Conservation (phyloP, 495 filamentous ascomycete species). For the Neurospora sp. region DNA sequence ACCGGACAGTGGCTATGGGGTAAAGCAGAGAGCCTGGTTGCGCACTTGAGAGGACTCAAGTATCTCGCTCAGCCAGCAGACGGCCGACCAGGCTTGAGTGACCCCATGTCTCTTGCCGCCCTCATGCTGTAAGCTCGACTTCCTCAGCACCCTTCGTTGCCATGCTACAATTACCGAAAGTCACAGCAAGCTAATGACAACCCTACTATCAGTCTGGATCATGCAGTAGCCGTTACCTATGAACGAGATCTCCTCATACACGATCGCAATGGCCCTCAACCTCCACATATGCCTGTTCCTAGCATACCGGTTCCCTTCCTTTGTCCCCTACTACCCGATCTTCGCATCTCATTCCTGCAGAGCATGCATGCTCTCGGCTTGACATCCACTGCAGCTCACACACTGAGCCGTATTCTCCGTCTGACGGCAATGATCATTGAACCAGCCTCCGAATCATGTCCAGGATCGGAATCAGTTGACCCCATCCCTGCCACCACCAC, state of each 20-base stretch:
- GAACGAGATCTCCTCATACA: conserved; percentile 11
- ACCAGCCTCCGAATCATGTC: not conserved
- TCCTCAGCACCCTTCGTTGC: not conserved
- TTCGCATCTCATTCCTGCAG: not conserved
- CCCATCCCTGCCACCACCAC: not conserved
- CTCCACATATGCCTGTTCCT: not conserved
- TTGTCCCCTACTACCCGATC: not conserved
- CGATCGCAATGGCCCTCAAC: not conserved
- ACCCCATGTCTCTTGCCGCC: conserved; percentile 4
- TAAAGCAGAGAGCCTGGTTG: conserved; percentile 12
- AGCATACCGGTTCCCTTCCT: not conserved
- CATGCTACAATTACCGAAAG: not conserved
- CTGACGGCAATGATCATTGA: conserved; percentile 11
- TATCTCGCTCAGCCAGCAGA: conserved; percentile 10
- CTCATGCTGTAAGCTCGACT: conserved; percentile 5
- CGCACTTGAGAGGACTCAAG: conserved; percentile 15
- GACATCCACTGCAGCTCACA: not conserved
- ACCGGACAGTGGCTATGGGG: conserved; percentile 18
- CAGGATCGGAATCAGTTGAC: not conserved
- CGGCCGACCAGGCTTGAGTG: conserved; percentile 5
- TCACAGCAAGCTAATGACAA: not conserved
- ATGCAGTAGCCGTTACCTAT: conserved; percentile 13
- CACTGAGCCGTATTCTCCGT: conserved; percentile 10
- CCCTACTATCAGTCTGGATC: conserved; percentile 8
- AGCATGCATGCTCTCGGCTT: not conserved